Percentiles rank a stretch among this genome's conserved stretches.
Evolutionary conservation across 1,284 basidiomycete species (phyloP).

Genomic region (Phellinidium pouzarii): DNA sequence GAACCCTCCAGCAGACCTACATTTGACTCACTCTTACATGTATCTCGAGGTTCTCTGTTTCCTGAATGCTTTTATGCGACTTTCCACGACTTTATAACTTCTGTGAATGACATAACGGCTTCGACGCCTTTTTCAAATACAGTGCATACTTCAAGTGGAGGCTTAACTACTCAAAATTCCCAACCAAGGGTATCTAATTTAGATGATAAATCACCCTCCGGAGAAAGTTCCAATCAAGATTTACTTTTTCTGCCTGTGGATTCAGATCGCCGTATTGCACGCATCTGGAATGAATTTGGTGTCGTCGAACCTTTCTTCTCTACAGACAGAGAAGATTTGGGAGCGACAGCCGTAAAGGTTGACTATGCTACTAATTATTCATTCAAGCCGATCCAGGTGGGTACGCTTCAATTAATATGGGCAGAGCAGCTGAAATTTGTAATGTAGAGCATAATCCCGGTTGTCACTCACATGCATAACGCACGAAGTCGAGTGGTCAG

Average conservation of each 20-base stretch:
- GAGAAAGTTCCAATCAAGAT: slow-evolving; percentile 24
- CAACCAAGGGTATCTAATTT: slow-evolving; percentile 21
- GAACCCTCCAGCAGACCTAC: slow-evolving; percentile 73
- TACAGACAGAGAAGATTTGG: slow-evolving; percentile 39
- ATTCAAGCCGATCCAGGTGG: slow-evolving; percentile 57
- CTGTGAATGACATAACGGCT: slow-evolving; percentile 64
- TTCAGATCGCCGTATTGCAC: slow-evolving; percentile 71
- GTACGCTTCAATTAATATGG: slow-evolving; percentile 10
- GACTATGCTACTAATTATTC: slow-evolving; percentile 38
- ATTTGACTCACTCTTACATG: slow-evolving; percentile 78
- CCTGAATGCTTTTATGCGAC: slow-evolving; percentile 94
- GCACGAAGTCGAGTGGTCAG: slow-evolving; percentile 19
- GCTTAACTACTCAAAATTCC: slow-evolving; percentile 27
- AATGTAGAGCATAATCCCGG: slow-evolving; percentile 65
- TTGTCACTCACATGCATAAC: slow-evolving; percentile 70
- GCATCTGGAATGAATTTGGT: slow-evolving; percentile 78
- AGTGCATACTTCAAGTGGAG: slow-evolving; percentile 29
- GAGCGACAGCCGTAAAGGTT: slow-evolving; percentile 46
- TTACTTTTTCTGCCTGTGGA: slow-evolving; percentile 54
- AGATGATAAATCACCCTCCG: slow-evolving; percentile 25
- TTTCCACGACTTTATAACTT: slow-evolving; percentile 82
- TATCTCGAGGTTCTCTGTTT: slow-evolving; percentile 75
- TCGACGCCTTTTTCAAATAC: slow-evolving; percentile 34
- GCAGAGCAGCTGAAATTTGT: not conserved
- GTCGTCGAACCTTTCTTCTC: slow-evolving; percentile 67